These are phyloP conservation scores for Globisporangium canariense DNA, from an alignment of 352 stramenopile species.

Conservation along the genomic window DNA sequence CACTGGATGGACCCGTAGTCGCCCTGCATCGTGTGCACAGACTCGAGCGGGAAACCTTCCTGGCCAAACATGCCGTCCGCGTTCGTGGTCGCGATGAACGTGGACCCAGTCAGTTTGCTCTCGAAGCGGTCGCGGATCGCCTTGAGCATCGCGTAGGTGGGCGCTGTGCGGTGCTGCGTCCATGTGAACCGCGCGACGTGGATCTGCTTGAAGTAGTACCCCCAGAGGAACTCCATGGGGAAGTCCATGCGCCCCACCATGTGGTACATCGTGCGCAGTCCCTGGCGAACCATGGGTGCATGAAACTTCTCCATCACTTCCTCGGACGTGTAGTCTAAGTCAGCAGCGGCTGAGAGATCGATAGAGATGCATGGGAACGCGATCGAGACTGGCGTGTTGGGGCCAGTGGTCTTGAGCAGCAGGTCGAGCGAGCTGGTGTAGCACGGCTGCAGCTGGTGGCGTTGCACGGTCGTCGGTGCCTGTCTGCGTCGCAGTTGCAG, in stretches of 20 bases:
- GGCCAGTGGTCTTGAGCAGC: slow-evolving; percentile 30
- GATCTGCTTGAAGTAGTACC: slow-evolving; percentile 64
- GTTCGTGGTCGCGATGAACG: slow-evolving; percentile 68
- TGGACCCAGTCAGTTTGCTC: slow-evolving; percentile 22
- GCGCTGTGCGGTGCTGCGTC: slow-evolving; percentile 38
- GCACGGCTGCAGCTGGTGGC: slow-evolving; percentile 34
- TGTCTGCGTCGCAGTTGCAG: slow-evolving; percentile 40
- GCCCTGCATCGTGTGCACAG: slow-evolving; percentile 58
- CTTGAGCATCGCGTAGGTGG: slow-evolving; percentile 54
- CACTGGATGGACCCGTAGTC: slow-evolving; percentile 68
- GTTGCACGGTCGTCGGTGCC: slow-evolving; percentile 21
- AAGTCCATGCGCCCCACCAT: slow-evolving; percentile 53
- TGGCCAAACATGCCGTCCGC: slow-evolving; percentile 75
- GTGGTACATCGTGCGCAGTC: slow-evolving; percentile 55
- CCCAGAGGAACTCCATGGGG: slow-evolving; percentile 44
- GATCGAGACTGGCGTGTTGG: slow-evolving; percentile 16
- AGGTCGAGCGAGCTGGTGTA: slow-evolving; percentile 52
- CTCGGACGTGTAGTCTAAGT: slow-evolving; percentile 68
- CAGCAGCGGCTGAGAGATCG: slow-evolving; percentile 55
- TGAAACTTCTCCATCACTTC: slow-evolving; percentile 65
- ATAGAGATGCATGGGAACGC: slow-evolving; percentile 72
- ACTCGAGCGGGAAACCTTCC: slow-evolving; percentile 49
- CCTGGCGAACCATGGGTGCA: slow-evolving; percentile 38
- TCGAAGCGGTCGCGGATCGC: slow-evolving; percentile 41
- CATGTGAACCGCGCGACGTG: slow-evolving; percentile 53